Percentiles rank a stretch among this genome's conserved stretches.
Evolutionary conservation across 371 early-diverging fungal genomes (phyloP).

Genomic region (Mucor indicus): DNA sequence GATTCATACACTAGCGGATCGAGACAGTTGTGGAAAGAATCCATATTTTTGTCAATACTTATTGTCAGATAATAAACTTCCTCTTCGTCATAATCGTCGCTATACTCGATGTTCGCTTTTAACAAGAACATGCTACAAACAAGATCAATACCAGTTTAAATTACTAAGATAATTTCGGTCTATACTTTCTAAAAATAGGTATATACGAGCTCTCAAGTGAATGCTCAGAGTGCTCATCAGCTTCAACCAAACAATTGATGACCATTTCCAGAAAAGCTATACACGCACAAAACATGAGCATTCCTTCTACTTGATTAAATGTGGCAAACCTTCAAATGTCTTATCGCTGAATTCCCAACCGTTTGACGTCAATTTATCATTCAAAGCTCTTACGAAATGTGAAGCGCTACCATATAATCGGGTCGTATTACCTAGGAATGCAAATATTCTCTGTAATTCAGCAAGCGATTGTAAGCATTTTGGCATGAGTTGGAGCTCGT

Average conservation of each 20-base stretch:
- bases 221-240: slow-evolving; percentile 12
- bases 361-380: slow-evolving; percentile 4
- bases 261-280: slow-evolving; percentile 27
- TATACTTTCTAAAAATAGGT: slow-evolving; percentile 19
- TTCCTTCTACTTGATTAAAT: background rate
- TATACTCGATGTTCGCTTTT: slow-evolving; percentile 19
- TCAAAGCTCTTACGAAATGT: slow-evolving; percentile 23
- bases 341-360: slow-evolving; percentile 22
- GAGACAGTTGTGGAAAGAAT: slow-evolving; percentile 36
- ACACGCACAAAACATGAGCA: background rate
- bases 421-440: slow-evolving; percentile 21
- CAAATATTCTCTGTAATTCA: slow-evolving; percentile 40
- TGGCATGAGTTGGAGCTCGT: slow-evolving; percentile 13
- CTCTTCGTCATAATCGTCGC: slow-evolving; percentile 20
- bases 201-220: background rate
- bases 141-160: too few species aligned
- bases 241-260: slow-evolving; percentile 12
- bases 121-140: slow-evolving; percentile 16
- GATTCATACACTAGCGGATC: slow-evolving; percentile 39
- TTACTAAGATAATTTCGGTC: background rate
- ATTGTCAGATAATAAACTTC: slow-evolving; percentile 25
- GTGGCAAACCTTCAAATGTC: slow-evolving; percentile 17
- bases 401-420: slow-evolving; percentile 26
- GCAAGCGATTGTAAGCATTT: slow-evolving; percentile 16
- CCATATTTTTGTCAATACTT: slow-evolving; percentile 11